These are phyloP conservation scores for Syzygium jambos DNA, from an alignment of 345 rosid species.

Conservation along the genomic window DNA sequence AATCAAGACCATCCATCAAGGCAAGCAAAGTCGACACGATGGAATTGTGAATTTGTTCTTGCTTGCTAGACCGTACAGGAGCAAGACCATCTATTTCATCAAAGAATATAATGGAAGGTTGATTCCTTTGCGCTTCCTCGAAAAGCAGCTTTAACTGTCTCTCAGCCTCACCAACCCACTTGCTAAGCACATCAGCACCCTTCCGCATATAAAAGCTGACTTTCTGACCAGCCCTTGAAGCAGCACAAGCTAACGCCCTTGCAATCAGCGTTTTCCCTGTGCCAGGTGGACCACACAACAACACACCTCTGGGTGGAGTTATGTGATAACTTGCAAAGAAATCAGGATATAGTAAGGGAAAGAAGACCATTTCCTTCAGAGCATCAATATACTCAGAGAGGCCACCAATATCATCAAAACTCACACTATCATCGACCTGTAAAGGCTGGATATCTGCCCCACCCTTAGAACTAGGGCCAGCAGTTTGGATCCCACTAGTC, in stretches of 20 bases:
- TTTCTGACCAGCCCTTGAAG: conserved; percentile 99
- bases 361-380: conserved; percentile 98
- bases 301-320: conserved; percentile 95
- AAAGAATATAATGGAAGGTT: conserved; percentile 96
- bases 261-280: conserved; percentile 99
- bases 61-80: conserved; percentile 98
- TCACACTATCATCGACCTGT: conserved; percentile 90
- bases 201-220: conserved; percentile 99
- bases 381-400: conserved; percentile 91
- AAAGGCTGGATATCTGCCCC: conserved; percentile 99
- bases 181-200: conserved; percentile 99
- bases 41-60: conserved; percentile 99
- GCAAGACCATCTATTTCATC: conserved; percentile 99
- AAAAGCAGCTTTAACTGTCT: conserved; percentile 95
- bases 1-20: conserved; percentile 99
- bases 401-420: conserved; percentile 97
- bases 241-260: conserved; percentile 99
- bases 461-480: conserved; percentile 99
- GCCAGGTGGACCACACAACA: conserved; percentile 99
- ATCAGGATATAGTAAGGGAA: conserved; percentile 97
- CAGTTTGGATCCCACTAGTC: conserved; percentile 91
- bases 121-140: conserved; percentile 98
- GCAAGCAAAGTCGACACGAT: conserved; percentile 98
- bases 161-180: conserved; percentile 99
- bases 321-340: conserved; percentile 95